phyloP scores from a whole-genome alignment of 768 basidiomycete genomes.

The Auriscalpium orientale region DNA sequence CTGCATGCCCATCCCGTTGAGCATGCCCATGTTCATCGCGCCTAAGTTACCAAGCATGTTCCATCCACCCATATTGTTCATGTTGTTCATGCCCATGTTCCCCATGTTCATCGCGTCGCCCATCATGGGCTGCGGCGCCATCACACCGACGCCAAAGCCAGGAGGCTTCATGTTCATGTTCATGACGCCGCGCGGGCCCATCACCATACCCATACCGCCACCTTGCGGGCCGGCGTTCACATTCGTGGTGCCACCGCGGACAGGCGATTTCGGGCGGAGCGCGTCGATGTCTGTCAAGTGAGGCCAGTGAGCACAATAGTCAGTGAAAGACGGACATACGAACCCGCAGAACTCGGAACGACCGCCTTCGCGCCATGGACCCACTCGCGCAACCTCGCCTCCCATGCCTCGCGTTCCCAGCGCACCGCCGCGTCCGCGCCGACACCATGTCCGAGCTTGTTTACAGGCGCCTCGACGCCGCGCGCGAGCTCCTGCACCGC shows the following conservation, averaged over 20 bases:
- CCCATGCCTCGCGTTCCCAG: conserved; percentile 64
- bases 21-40: conserved; percentile 2
- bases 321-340: conserved; percentile 9
- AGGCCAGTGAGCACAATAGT: conserved; percentile 2
- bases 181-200: conserved; percentile 3
- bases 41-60: conserved; percentile 23
- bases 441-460: conserved; percentile 18
- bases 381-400: conserved; percentile 48
- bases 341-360: conserved; percentile 56
- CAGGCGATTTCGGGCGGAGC: conserved; percentile 80
- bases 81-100: conserved; percentile 17
- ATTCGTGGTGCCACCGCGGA: conserved; percentile 32
- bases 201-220: conserved; percentile 2
- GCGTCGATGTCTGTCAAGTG: conserved; percentile 62
- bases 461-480: conserved; percentile 14
- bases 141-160: conserved; percentile 21
- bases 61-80: conserved; percentile 18
- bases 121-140: conserved; percentile 30
- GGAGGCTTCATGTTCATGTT: conserved; percentile 7
- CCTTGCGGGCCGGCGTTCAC: conserved; percentile 6
- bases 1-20: conserved; percentile 32
- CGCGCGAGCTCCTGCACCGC: conserved; percentile 18
- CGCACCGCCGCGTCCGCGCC: conserved; percentile 27
- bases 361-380: conserved; percentile 36
- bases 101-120: conserved; percentile 31